These are phyloP conservation scores for Trichophyton schoenleinii DNA, from an alignment of 2,329 filamentous ascomycete genomes.

Conservation along the genomic window DNA sequence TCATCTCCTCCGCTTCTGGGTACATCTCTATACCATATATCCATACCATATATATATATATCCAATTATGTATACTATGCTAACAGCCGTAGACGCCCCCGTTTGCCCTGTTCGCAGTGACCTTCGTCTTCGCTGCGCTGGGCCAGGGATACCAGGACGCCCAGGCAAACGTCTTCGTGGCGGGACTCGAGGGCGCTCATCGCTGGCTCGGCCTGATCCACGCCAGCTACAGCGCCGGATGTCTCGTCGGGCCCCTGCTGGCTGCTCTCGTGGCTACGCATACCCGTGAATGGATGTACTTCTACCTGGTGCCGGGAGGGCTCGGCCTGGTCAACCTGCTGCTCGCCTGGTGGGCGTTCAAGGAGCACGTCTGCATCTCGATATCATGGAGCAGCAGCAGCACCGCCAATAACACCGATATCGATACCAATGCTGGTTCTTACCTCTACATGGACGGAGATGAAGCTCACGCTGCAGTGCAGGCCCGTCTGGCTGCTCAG, in stretches of 20 bases:
- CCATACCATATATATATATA: not conserved
- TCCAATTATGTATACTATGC: no score
- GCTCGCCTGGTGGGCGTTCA: slow-evolving; percentile 39
- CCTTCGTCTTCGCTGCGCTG: slow-evolving; percentile 46
- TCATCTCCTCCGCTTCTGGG: slow-evolving; percentile 45
- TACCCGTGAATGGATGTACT: slow-evolving; percentile 40
- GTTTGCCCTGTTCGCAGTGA: slow-evolving; percentile 44
- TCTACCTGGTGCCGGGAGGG: slow-evolving; percentile 45
- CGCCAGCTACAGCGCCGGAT: slow-evolving; percentile 47
- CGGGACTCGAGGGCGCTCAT: slow-evolving; percentile 40
- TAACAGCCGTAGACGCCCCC: slow-evolving; percentile 27
- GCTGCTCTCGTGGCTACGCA: slow-evolving; percentile 40
- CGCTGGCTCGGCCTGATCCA: slow-evolving; percentile 53
- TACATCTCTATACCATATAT: slow-evolving; percentile 5
- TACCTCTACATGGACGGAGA: slow-evolving; percentile 12
- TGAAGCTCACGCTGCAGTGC: slow-evolving; percentile 19
- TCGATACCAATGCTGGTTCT: not conserved
- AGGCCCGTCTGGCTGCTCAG: slow-evolving; percentile 56
- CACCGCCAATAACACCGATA: not conserved
- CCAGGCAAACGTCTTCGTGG: slow-evolving; percentile 50
- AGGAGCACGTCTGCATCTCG: slow-evolving; percentile 24
- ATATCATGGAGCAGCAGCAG: not conserved
- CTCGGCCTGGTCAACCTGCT: slow-evolving; percentile 41
- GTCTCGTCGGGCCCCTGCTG: slow-evolving; percentile 45
- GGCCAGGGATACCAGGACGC: slow-evolving; percentile 54